Evolutionary conservation across 345 rosid genomes (phyloP), one percentile per base, ranked within the genome.

Genomic region (Triadica sebifera): DNA sequence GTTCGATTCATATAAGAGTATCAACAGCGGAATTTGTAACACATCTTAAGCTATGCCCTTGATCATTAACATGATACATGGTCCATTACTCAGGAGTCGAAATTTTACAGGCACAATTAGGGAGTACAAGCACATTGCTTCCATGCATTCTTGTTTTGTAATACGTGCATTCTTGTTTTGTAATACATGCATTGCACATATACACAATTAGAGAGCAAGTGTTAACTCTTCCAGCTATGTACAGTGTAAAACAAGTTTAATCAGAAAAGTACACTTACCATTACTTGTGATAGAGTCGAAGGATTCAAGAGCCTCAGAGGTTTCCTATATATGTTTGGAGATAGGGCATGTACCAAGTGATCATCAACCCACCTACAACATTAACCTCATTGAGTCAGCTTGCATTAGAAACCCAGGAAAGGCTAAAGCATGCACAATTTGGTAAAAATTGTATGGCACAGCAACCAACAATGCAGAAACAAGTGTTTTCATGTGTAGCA

Each of bases 261-360:
- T 15, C 6, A 17, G 57, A 16, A 52, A 52, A 38, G 15, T 16
- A 6, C 12, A 29, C 75, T 83, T 89, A 91, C 99, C 98, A 77
- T 91, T 89, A 5, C 80, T 89, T 19, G 96, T 91, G 81, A 95
- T 95, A 64, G 93, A 93, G 83, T 90, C 89, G 67, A 93, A 95
- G 29, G 99, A 93, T 62, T 93, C 96, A 1, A 95, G 90, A 41
- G 97, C 98, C 80, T 95, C 97, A 43, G 97, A 81, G 51, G 89
- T 60, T 72, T 83, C 68, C 98, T 87, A 79, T 90, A 95, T 51
- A 93, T 95, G 85, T 95, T 93, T 60, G 98, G 99, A 39, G 97
- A 93, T 75, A 93, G 78, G 71, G 93, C 83, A 84, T 93, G 98
- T 73, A 93, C 98, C 84, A 95, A 85, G 82, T 91, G 97, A 84